Conservation (phyloP, 345 rosid species). For the Capsella bursapastoris region DNA sequence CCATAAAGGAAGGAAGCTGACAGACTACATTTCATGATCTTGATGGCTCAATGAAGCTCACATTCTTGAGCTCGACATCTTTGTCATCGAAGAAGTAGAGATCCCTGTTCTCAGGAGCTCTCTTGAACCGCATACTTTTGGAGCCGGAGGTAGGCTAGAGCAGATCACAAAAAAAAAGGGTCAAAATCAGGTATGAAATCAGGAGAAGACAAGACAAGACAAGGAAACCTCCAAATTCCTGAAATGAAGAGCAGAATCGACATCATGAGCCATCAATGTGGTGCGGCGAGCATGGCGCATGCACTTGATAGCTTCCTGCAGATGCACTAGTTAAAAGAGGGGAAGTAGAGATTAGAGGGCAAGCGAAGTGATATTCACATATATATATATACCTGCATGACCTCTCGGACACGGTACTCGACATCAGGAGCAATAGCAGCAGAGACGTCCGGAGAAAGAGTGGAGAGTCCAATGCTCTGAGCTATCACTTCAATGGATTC, state of each 20-base stretch:
- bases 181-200: conserved; percentile 11
- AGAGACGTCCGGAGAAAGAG: conserved; percentile 72
- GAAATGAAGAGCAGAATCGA: conserved; percentile 74
- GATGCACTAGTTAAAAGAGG: conserved; percentile 13
- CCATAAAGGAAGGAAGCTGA: neutral
- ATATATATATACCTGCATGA: conserved; percentile 67
- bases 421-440: conserved; percentile 73
- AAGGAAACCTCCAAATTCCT: conserved; percentile 73
- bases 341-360: neutral
- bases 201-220: neutral
- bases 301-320: conserved; percentile 88
- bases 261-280: conserved; percentile 65
- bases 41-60: conserved; percentile 28
- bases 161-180: neutral
- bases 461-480: conserved; percentile 79
- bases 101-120: conserved; percentile 76
- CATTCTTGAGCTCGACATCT: conserved; percentile 76
- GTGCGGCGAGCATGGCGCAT: conserved; percentile 89
- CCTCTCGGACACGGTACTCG: conserved; percentile 84
- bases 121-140: conserved; percentile 62
- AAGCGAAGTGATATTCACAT: neutral
- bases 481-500: conserved; percentile 89
- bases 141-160: conserved; percentile 73
- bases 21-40: conserved; percentile 37
- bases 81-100: conserved; percentile 77